Evolutionary conservation across 495 filamentous ascomycete species (phyloP).

Genomic region (Bacidia rubella): DNA sequence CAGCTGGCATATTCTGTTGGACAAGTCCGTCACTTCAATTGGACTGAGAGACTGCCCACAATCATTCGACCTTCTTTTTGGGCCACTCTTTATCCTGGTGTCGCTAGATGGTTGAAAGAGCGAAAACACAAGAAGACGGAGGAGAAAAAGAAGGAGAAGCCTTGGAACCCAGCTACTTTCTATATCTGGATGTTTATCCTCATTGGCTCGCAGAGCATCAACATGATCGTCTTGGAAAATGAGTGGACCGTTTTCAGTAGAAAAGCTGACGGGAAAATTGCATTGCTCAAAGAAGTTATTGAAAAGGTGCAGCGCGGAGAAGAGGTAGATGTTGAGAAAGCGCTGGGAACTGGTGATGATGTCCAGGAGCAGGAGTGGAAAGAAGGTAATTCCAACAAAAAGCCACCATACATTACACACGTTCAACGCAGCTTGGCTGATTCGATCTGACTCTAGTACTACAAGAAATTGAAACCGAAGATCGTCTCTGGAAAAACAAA

Average conservation of each 20-base stretch:
- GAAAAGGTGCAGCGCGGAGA: slow-evolving; percentile 72
- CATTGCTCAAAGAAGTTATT: slow-evolving; percentile 65
- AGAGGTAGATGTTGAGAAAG: slow-evolving; percentile 74
- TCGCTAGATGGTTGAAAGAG: slow-evolving; percentile 4
- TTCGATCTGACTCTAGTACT: slow-evolving; percentile 55
- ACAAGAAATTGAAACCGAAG: slow-evolving; percentile 67
- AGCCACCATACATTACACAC: background rate
- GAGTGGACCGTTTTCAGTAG: slow-evolving; percentile 58
- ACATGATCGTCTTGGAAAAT: slow-evolving; percentile 70
- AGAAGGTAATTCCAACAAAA: slow-evolving; percentile 41
- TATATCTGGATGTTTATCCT: slow-evolving; percentile 84
- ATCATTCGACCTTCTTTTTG: slow-evolving; percentile 8
- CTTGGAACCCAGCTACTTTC: slow-evolving; percentile 88
- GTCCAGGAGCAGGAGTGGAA: slow-evolving; percentile 77
- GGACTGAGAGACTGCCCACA: slow-evolving; percentile 3
- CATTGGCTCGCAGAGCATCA: slow-evolving; percentile 87
- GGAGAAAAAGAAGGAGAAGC: slow-evolving; percentile 36
- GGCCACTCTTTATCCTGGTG: slow-evolving; percentile 1
- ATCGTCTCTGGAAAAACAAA: slow-evolving; percentile 42
- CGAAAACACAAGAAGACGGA: slow-evolving; percentile 8
- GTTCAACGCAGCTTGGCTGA: slow-evolving; percentile 6
- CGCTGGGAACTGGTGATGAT: slow-evolving; percentile 66
- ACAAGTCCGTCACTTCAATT: background rate
- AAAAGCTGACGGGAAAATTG: slow-evolving; percentile 66
- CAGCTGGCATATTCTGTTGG: background rate